Conservation (phyloP, 2,329 filamentous ascomycete species). For the Chrysosporium keratinophilum region DNA sequence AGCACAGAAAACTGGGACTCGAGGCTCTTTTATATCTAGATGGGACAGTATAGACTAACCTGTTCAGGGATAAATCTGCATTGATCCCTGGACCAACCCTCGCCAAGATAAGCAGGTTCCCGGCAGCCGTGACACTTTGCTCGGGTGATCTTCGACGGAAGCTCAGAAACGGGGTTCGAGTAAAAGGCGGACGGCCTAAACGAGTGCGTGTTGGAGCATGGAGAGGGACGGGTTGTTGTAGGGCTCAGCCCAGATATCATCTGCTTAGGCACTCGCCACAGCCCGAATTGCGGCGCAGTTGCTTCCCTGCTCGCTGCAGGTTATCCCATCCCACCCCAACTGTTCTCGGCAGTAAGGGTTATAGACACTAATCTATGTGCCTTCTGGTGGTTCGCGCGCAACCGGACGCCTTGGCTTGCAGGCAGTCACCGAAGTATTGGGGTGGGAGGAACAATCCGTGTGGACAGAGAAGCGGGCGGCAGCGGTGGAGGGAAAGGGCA, state of each 20-base stretch:
- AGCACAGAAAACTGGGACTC: background rate
- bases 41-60: slow-evolving; percentile 1
- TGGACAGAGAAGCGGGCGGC: background rate
- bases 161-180: background rate
- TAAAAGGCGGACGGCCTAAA: background rate
- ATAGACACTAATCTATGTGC: background rate
- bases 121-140: background rate
- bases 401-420: background rate
- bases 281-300: background rate
- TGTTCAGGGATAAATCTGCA: background rate
- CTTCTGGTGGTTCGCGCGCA: background rate
- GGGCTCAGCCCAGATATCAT: background rate
- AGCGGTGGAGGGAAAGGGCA: background rate
- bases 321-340: slow-evolving; percentile 10
- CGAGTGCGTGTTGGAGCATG: background rate
- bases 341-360: background rate
- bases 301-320: background rate
- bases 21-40: background rate
- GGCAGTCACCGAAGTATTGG: slow-evolving; percentile 1
- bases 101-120: slow-evolving; percentile 5
- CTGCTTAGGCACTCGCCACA: background rate
- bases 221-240: no score
- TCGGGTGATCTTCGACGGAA: background rate
- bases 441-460: slow-evolving; percentile 1
- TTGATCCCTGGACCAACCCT: background rate